Conservation (phyloP, 2,329 filamentous ascomycete genomes). For the Sclerotinia trifoliorum region DNA sequence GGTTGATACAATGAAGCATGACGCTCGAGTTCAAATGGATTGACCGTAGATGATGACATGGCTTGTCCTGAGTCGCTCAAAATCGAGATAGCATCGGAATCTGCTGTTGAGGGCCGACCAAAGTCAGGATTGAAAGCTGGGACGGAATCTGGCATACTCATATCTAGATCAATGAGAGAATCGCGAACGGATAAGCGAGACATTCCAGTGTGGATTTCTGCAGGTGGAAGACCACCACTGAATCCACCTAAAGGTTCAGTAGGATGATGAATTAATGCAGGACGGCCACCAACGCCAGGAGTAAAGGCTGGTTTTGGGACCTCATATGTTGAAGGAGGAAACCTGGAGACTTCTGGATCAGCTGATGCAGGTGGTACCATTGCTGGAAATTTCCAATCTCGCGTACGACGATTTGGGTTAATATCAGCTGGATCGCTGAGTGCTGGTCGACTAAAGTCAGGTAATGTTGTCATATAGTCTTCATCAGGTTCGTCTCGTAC, state of each 20-base stretch:
- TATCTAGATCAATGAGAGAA: conserved; percentile 54
- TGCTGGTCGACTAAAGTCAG: conserved; percentile 51
- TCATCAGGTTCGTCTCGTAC: conserved; percentile 30
- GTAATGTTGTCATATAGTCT: conserved; percentile 29
- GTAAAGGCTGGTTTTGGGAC: conserved; percentile 32
- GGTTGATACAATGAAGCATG: conserved; percentile 56
- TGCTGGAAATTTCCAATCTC: conserved; percentile 59
- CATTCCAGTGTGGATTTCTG: conserved; percentile 21
- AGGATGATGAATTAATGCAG: conserved; percentile 50
- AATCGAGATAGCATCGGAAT: conserved; percentile 46
- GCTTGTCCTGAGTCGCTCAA: conserved; percentile 55
- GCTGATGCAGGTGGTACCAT: conserved; percentile 53
- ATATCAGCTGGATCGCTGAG: conserved; percentile 58
- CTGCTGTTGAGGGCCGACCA: conserved; percentile 37
- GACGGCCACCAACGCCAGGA: conserved; percentile 43
- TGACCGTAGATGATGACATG: conserved; percentile 52
- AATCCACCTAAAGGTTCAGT: conserved; percentile 49
- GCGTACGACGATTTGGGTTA: conserved; percentile 51
- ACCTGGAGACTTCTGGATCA: conserved; percentile 53
- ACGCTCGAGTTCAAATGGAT: conserved; percentile 63
- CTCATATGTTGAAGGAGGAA: conserved; percentile 45
- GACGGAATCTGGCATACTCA: conserved; percentile 50
- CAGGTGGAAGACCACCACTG: conserved; percentile 27
- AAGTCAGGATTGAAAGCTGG: conserved; percentile 24
- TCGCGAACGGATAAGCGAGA: conserved; percentile 35